Percentiles rank a stretch among this genome's conserved stretches.
Evolutionary conservation across 108 stramenopile species (phyloP).

Genomic region (Craspedostauros australis): DNA sequence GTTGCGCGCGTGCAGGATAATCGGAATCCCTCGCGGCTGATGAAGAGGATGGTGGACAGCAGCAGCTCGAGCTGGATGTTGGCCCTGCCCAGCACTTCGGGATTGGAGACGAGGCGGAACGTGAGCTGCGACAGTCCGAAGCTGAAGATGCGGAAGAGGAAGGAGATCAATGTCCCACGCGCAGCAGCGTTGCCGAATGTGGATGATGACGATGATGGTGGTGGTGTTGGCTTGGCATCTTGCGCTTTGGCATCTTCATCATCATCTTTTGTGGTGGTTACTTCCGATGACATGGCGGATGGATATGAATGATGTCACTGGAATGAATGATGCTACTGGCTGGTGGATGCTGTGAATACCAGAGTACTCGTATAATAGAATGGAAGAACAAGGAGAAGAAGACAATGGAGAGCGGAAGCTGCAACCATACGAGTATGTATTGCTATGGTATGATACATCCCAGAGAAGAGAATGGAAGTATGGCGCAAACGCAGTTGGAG

Average conservation of each 20-base stretch:
- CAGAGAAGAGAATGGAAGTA: too few relatives aligned
- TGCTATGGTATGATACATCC: too few relatives aligned
- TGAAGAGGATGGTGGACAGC: conserved; percentile 66
- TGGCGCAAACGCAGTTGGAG: too few relatives aligned
- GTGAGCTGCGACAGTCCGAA: conserved; percentile 75
- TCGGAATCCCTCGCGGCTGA: conserved; percentile 88
- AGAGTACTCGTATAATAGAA: too few relatives aligned
- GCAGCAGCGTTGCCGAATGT: conserved; percentile 36
- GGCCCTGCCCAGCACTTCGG: conserved; percentile 63
- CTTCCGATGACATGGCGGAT: background rate
- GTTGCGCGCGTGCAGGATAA: conserved; percentile 52
- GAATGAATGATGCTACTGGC: too few relatives aligned
- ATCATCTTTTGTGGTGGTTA: background rate
- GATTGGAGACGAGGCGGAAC: conserved; percentile 58
- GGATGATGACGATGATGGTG: background rate
- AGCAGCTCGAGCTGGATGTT: conserved; percentile 75
- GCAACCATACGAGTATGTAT: too few relatives aligned
- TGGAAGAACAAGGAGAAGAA: too few relatives aligned
- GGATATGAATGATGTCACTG: too few relatives aligned
- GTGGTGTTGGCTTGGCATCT: conserved; percentile 3
- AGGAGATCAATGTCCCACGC: conserved; percentile 48
- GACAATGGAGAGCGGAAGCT: too few relatives aligned
- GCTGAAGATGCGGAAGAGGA: conserved; percentile 51
- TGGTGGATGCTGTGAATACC: too few relatives aligned
- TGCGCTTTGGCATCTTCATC: background rate